Evolutionary conservation across 2,329 filamentous ascomycete species (phyloP).

Genomic region (Chalara sp.): DNA sequence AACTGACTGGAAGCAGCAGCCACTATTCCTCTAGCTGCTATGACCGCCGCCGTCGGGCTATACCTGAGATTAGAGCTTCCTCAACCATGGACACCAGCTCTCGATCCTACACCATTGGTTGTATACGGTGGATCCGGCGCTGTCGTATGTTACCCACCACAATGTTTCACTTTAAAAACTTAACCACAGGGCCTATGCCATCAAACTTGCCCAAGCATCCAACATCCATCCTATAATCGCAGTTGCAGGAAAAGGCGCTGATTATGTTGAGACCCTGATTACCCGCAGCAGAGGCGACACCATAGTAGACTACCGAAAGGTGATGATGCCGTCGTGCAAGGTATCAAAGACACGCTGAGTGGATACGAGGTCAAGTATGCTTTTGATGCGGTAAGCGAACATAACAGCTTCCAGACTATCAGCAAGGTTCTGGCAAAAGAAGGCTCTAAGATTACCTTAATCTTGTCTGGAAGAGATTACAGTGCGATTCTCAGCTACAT

Average conservation of each 20-base stretch:
- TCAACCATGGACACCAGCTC: conserved; percentile 28
- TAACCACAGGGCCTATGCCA: conserved; percentile 39
- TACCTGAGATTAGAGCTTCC: conserved; percentile 32
- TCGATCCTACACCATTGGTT: conserved; percentile 15
- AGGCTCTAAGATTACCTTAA: conserved; percentile 30
- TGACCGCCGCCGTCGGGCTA: conserved; percentile 36
- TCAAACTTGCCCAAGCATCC: conserved; percentile 40
- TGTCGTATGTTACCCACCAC: conserved; percentile 14
- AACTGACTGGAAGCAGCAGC: conserved; percentile 32
- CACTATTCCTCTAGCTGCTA: conserved; percentile 36
- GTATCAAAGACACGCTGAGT: conserved; percentile 22
- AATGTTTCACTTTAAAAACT: background rate
- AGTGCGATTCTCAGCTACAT: conserved; percentile 25
- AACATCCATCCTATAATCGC: conserved; percentile 54
- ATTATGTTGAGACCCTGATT: conserved; percentile 42
- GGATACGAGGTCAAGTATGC: conserved; percentile 21
- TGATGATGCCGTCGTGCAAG: conserved; percentile 31
- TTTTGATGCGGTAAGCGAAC: conserved; percentile 22
- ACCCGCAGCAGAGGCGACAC: conserved; percentile 43
- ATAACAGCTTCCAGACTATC: conserved; percentile 22
- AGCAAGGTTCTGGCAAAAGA: conserved; percentile 17
- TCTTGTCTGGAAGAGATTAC: conserved; percentile 37
- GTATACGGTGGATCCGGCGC: conserved; percentile 23
- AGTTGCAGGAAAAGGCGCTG: conserved; percentile 42
- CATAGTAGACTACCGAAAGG: conserved; percentile 49